Conservation (phyloP, 352 stramenopile species). For the Phytopythium chamaehyphon region DNA sequence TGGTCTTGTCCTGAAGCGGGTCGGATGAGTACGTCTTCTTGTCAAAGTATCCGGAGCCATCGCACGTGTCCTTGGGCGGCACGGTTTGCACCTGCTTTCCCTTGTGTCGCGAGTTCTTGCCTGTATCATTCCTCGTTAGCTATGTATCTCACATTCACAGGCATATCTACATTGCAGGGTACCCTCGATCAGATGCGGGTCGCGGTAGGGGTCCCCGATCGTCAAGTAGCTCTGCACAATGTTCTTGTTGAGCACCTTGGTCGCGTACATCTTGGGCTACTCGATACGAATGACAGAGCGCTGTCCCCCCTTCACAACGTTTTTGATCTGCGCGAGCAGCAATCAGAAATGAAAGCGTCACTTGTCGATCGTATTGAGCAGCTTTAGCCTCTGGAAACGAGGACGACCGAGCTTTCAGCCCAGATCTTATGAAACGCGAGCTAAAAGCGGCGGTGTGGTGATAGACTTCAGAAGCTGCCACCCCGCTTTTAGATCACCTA, state of each 20-base stretch:
- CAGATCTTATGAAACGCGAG: conserved; percentile 4
- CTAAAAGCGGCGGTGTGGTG: no score
- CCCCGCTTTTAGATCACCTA: conserved; percentile 3
- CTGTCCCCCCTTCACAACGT: not conserved
- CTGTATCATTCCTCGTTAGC: no score
- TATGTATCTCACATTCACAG: not conserved
- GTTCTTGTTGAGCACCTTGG: conserved; percentile 82
- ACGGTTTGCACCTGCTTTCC: conserved; percentile 73
- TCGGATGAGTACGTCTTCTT: conserved; percentile 86
- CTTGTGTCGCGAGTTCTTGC: conserved; percentile 69
- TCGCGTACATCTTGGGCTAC: conserved; percentile 54
- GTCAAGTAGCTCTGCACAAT: conserved; percentile 74
- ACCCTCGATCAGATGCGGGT: conserved; percentile 69
- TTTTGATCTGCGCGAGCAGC: not conserved
- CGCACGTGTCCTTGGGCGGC: conserved; percentile 70
- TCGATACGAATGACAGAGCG: not conserved
- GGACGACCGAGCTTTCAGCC: not conserved
- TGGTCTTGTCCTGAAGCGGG: conserved; percentile 82
- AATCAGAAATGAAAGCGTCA: conserved; percentile 7
- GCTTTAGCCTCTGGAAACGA: not conserved
- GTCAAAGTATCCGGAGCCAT: conserved; percentile 82
- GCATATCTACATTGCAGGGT: no score
- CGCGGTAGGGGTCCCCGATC: conserved; percentile 70
- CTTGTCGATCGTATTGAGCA: no score
- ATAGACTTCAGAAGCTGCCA: no score